A percentile compares a stretch with the other conserved stretches of the same genome.
These are phyloP conservation scores for Nicotiana tabacum DNA, from an alignment of 257 asterid species.

Conservation along the genomic window DNA sequence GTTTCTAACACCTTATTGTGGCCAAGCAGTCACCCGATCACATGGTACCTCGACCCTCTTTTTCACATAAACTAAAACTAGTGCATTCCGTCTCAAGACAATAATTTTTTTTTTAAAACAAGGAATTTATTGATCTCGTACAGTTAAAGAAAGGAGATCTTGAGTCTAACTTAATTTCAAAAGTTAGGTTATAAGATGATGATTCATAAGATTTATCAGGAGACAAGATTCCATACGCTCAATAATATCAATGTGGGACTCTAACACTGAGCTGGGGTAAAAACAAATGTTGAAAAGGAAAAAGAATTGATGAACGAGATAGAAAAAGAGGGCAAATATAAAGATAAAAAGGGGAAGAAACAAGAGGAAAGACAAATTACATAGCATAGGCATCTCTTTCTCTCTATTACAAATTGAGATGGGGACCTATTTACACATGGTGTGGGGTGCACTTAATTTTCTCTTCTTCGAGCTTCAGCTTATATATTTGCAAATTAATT, in stretches of 20 bases:
- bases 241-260: neutral
- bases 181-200: no score
- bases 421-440: slow-evolving; percentile 98
- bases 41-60: slow-evolving; percentile 54
- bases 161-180: no score
- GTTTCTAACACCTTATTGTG: slow-evolving; percentile 25
- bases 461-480: neutral
- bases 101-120: no score
- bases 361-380: slow-evolving; percentile 55
- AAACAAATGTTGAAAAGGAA: neutral
- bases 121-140: no score
- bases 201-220: no score
- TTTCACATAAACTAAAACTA: slow-evolving; percentile 13
- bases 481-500: slow-evolving; percentile 5
- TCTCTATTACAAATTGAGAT: slow-evolving; percentile 26
- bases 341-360: slow-evolving; percentile 33
- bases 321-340: slow-evolving; percentile 22
- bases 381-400: slow-evolving; percentile 29
- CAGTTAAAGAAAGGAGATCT: no score
- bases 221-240: no score
- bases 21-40: slow-evolving; percentile 74
- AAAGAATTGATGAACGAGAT: neutral
- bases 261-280: neutral
- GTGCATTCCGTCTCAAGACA: no score
- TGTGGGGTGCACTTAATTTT: slow-evolving; percentile 44